These are phyloP conservation scores for Coelastrella sp. DNA, from an alignment of 139 green algal genomes.

Conservation along the genomic window DNA sequence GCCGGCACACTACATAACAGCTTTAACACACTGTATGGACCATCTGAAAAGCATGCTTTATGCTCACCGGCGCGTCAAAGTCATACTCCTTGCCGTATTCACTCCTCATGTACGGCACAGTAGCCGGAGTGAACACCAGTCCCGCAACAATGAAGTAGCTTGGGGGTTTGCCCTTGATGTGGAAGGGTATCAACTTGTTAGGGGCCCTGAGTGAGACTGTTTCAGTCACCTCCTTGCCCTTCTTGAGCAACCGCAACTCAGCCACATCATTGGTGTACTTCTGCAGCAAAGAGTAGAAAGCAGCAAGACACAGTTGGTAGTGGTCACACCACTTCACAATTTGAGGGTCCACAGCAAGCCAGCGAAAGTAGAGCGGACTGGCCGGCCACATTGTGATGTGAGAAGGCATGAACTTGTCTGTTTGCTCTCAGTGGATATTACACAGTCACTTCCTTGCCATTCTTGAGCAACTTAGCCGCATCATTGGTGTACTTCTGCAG, in stretches of 20 bases:
- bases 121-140: constrained; percentile 83
- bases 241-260: constrained; percentile 51
- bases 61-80: constrained; percentile 54
- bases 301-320: too few species aligned
- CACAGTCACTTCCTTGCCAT: constrained; percentile 34
- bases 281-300: constrained; percentile 20
- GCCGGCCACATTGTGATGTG: constrained; percentile 64
- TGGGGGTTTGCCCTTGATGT: constrained; percentile 78
- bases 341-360: too few species aligned
- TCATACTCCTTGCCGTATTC: constrained; percentile 83
- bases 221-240: constrained; percentile 36
- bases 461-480: constrained; percentile 51
- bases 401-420: constrained; percentile 74
- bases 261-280: constrained; percentile 63
- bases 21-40: too few species aligned
- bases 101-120: constrained; percentile 75
- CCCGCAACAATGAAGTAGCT: constrained; percentile 88
- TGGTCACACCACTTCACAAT: too few species aligned
- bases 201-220: constrained; percentile 47
- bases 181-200: constrained; percentile 78
- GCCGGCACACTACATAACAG: too few species aligned
- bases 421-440: constrained; percentile 45
- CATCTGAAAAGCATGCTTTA: too few species aligned
- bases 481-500: constrained; percentile 62
- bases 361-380: too few species aligned